Percentiles rank a stretch among this genome's conserved stretches.
These are phyloP conservation scores for Aphanocladium album DNA, from an alignment of 2,329 filamentous ascomycete genomes.

Conservation along the genomic window DNA sequence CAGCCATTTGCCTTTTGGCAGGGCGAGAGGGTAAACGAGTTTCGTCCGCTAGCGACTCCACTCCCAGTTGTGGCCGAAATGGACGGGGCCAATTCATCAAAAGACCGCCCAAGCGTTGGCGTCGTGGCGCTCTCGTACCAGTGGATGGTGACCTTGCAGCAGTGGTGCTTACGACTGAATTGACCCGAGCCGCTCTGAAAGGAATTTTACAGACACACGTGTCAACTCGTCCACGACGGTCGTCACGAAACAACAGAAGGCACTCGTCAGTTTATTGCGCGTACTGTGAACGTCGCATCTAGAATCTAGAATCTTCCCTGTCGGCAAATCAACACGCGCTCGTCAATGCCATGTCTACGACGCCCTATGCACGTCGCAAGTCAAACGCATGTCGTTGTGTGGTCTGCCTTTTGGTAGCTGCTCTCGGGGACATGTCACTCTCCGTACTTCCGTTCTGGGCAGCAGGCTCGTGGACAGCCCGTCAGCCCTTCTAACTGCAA, in stretches of 20 bases:
- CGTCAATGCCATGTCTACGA: neutral
- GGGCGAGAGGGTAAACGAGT: constrained; percentile 1
- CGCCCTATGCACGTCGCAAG: neutral
- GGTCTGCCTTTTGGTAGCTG: neutral
- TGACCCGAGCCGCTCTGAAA: neutral
- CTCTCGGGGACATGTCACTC: constrained; percentile 4
- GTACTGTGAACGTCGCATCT: neutral
- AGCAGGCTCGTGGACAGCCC: neutral
- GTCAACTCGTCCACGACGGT: neutral
- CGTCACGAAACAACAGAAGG: neutral
- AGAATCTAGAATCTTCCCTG: neutral
- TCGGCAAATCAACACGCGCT: neutral
- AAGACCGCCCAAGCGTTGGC: neutral
- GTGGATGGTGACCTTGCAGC: neutral
- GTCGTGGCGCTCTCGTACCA: neutral
- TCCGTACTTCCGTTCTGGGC: constrained; percentile 1
- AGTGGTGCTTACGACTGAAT: neutral
- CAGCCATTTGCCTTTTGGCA: neutral
- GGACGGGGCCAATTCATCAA: neutral
- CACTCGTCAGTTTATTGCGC: constrained; percentile 2
- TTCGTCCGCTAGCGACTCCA: constrained; percentile 1
- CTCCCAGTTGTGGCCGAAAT: constrained; percentile 7
- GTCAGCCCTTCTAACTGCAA: neutral
- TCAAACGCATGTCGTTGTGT: neutral
- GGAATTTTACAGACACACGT: neutral